These are phyloP conservation scores for Lasiosphaeriaceae sp. DNA, from an alignment of 495 filamentous ascomycete species.

Conservation along the genomic window DNA sequence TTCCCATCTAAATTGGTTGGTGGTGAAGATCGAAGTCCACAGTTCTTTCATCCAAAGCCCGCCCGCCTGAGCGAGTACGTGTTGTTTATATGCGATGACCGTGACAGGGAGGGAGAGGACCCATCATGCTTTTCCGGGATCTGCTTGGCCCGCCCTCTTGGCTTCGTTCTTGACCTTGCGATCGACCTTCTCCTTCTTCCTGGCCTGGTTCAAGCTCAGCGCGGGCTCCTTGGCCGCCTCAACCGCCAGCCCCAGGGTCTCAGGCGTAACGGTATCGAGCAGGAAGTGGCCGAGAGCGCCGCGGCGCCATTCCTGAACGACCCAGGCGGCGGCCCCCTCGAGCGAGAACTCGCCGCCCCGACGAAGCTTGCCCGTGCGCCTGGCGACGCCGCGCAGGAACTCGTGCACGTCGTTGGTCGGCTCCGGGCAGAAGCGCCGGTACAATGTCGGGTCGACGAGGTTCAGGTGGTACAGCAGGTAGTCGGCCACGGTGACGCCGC, in stretches of 20 bases:
- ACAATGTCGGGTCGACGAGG: slow-evolving; percentile 48
- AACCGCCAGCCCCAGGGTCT: slow-evolving; percentile 43
- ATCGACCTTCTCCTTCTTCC: slow-evolving; percentile 40
- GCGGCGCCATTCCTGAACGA: slow-evolving; percentile 78
- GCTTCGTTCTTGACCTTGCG: slow-evolving; percentile 31
- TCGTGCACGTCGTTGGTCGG: slow-evolving; percentile 80
- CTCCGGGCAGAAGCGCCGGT: slow-evolving; percentile 50
- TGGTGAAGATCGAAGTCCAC: too few species aligned
- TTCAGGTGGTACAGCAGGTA: slow-evolving; percentile 88
- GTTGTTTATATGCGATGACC: background rate
- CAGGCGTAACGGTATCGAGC: slow-evolving; percentile 70
- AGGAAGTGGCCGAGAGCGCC: slow-evolving; percentile 74
- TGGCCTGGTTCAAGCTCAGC: slow-evolving; percentile 43
- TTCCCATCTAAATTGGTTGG: too few species aligned
- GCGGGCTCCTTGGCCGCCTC: slow-evolving; percentile 30
- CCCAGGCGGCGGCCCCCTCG: slow-evolving; percentile 74
- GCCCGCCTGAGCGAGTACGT: too few species aligned
- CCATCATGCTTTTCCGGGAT: background rate
- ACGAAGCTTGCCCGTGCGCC: slow-evolving; percentile 67
- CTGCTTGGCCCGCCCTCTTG: slow-evolving; percentile 18
- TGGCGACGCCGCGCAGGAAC: slow-evolving; percentile 65
- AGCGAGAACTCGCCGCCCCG: slow-evolving; percentile 71
- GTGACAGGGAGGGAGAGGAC: background rate
- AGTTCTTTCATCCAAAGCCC: too few species aligned
- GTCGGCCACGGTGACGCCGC: slow-evolving; percentile 72